Conservation (phyloP, 495 filamentous ascomycete genomes). For the Pyrenopolyporus hunteri region DNA sequence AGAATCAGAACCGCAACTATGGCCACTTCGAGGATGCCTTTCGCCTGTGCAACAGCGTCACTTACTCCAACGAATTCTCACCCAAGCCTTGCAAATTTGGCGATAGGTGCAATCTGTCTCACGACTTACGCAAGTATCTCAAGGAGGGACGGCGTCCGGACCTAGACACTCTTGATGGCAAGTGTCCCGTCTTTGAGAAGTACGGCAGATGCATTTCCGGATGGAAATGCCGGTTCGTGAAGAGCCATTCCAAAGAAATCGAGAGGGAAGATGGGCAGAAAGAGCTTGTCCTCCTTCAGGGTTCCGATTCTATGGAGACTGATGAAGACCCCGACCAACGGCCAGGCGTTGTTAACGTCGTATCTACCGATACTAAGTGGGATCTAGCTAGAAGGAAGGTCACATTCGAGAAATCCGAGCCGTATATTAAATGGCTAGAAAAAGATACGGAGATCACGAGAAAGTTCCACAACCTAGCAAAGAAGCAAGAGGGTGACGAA, state of each 20-base stretch:
- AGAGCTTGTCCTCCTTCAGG: constrained; percentile 73
- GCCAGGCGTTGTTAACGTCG: constrained; percentile 74
- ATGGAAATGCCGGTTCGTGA: constrained; percentile 91
- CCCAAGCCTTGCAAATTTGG: constrained; percentile 74
- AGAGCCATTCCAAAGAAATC: constrained; percentile 79
- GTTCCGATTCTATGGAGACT: constrained; percentile 34
- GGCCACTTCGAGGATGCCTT: constrained; percentile 79
- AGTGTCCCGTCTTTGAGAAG: constrained; percentile 80
- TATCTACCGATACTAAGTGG: constrained; percentile 68
- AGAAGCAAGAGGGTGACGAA: constrained; percentile 49
- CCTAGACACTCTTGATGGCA: constrained; percentile 70
- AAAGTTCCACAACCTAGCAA: constrained; percentile 56
- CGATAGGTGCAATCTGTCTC: constrained; percentile 76
- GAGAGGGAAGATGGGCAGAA: constrained; percentile 75
- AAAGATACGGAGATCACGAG: constrained; percentile 62
- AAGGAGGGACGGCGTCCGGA: constrained; percentile 81
- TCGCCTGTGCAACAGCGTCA: constrained; percentile 75
- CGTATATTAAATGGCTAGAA: constrained; percentile 76
- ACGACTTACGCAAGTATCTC: constrained; percentile 84
- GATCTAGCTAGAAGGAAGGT: constrained; percentile 71
- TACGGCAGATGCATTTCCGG: constrained; percentile 78
- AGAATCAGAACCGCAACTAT: constrained; percentile 87
- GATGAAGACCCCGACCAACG: constrained; percentile 43
- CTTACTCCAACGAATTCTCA: constrained; percentile 73
- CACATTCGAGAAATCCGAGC: constrained; percentile 70